Evolutionary conservation across 2,329 filamentous ascomycete species (phyloP).

Genomic region (Leptographium lundbergii): DNA sequence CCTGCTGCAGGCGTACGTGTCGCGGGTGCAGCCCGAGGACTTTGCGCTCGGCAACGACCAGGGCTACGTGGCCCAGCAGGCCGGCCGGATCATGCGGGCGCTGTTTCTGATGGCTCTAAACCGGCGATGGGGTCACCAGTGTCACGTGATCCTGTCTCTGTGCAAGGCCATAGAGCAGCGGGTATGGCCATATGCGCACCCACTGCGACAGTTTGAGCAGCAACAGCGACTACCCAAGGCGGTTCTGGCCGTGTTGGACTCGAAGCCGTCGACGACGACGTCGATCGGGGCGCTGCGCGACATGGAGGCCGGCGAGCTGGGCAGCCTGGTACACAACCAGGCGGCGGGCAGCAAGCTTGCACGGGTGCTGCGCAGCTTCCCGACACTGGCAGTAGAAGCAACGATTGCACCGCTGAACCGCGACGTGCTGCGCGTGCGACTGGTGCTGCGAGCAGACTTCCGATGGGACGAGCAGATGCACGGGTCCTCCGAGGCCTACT

Average conservation of each 20-base stretch:
- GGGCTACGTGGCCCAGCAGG: conserved; percentile 91
- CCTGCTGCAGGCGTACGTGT: conserved; percentile 86
- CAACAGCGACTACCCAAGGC: conserved; percentile 50
- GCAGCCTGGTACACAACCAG: conserved; percentile 79
- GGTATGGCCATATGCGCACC: conserved; percentile 90
- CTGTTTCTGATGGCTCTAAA: conserved; percentile 97
- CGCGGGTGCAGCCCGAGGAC: conserved; percentile 74
- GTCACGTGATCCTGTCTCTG: conserved; percentile 75
- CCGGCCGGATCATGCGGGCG: conserved; percentile 84
- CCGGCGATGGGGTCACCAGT: conserved; percentile 90
- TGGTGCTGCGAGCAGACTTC: conserved; percentile 82
- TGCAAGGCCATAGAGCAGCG: conserved; percentile 96
- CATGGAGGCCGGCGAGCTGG: conserved; percentile 87
- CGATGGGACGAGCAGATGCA: conserved; percentile 89
- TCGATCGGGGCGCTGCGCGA: conserved; percentile 79
- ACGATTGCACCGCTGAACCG: conserved; percentile 93
- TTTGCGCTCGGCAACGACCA: conserved; percentile 88
- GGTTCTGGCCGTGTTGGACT: conserved; percentile 70
- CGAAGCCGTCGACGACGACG: conserved; percentile 29
- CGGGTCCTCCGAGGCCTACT: conserved; percentile 90
- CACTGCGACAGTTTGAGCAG: conserved; percentile 79
- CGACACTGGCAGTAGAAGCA: conserved; percentile 77
- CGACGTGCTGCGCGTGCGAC: conserved; percentile 82
- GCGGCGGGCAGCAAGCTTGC: conserved; percentile 73
- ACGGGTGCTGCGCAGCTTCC: conserved; percentile 79